Evolutionary conservation across 441 rosid genomes (phyloP).

Genomic region (Aquilaria agallochum): DNA sequence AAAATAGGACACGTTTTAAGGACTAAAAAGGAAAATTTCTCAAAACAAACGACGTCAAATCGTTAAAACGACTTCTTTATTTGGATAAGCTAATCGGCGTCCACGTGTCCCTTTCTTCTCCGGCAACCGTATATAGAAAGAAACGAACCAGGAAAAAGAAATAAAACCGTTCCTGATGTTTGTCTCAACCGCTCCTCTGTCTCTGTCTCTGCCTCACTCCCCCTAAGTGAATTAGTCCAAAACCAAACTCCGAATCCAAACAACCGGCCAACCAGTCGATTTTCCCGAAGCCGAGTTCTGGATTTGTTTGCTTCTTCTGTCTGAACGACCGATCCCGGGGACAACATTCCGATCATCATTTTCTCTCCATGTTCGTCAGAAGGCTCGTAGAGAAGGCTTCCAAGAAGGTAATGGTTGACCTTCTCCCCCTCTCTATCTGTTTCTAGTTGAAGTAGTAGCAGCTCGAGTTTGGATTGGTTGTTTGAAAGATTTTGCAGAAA

Average conservation of each 20-base stretch:
- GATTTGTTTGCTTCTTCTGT: not conserved
- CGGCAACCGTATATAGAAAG: not conserved
- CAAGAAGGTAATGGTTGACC: slow-evolving; percentile 50
- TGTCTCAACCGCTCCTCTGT: not conserved
- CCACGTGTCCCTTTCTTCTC: slow-evolving; percentile 27
- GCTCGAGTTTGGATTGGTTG: not conserved
- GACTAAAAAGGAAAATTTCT: too few relatives aligned
- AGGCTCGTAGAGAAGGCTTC: slow-evolving; percentile 83
- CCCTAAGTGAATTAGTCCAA: not conserved
- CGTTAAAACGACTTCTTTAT: slow-evolving; percentile 10
- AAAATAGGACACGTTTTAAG: too few relatives aligned
- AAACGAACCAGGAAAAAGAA: slow-evolving; percentile 17
- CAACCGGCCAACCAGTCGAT: slow-evolving; percentile 12
- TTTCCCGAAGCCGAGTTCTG: slow-evolving; percentile 20
- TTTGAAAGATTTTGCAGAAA: not conserved
- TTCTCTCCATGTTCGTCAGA: slow-evolving; percentile 55
- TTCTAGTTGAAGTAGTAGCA: not conserved
- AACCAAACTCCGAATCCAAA: too few relatives aligned
- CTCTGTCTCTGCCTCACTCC: slow-evolving; percentile 4
- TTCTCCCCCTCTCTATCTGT: not conserved
- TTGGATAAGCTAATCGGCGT: slow-evolving; percentile 18
- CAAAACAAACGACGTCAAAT: slow-evolving; percentile 2
- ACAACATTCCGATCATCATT: too few relatives aligned
- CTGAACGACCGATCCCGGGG: too few relatives aligned
- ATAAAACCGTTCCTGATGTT: slow-evolving; percentile 24